Base-by-base conservation (phyloP, 805 yeast genomes). In the Alloascoidea hylecoeti region DNA sequence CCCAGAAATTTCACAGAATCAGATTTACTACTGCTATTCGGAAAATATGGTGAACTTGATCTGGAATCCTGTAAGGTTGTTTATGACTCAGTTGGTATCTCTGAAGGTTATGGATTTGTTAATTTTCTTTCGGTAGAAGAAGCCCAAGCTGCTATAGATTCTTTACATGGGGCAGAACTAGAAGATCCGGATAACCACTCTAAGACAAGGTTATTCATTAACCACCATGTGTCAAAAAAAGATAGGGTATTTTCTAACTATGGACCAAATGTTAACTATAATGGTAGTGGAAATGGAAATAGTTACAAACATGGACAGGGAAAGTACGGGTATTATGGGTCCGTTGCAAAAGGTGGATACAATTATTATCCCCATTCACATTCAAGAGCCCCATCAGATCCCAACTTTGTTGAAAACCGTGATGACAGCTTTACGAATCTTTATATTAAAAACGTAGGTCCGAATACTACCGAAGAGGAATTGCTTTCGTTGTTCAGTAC, bases 51-150 rank as follows among this genome's bases (percentile, higher is more conserved):
- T 9, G 30, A 23, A 23, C 9, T 23, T 23, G 30, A 23, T n/a
- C n/a, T n/a, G 9, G 13, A 9, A 9, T 23, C 9, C 30, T 23
- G 9, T n/a, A 23, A 9, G 30, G 30, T 23, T 23, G 30, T 71
- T 4, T 52, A 56, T 38, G 68, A 70, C 43, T 68, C 66, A 18
- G 57, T 47, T 41, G 71, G 72, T 9, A 49, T 49, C 16, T 59
- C 66, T 18, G 61, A 58, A 44, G 72, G 76, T 16, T 74, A 66
- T 51, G 92, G 89, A 5, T 81, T 81, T 55, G 69, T 82, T 16
- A 47, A 47, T 32, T 46, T 50, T 38, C 28, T 23, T 13, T 35
- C 40, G 19, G 41, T 40, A 19, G 37, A 33, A 5, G 45, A 40
- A 19, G 47, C 49, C 4, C 35, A 15, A 13, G 38, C 34, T 15